These are phyloP conservation scores for Golubevia pallescens DNA, from an alignment of 1,284 basidiomycete species.

Conservation along the genomic window DNA sequence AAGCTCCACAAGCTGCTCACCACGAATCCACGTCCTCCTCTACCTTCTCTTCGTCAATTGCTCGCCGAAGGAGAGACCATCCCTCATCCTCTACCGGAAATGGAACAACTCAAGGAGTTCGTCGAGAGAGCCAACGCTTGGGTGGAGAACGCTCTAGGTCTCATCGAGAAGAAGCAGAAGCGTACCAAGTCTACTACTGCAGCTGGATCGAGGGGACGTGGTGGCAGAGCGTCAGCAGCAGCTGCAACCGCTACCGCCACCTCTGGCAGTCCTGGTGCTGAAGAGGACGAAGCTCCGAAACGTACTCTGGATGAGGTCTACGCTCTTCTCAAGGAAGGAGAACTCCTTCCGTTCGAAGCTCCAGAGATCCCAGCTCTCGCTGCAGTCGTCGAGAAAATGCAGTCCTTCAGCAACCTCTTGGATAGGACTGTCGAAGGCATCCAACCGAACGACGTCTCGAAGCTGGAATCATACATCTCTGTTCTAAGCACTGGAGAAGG, in stretches of 20 bases:
- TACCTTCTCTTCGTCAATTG: slow-evolving; percentile 78
- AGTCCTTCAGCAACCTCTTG: slow-evolving; percentile 71
- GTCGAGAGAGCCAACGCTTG: slow-evolving; percentile 81
- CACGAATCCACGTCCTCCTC: slow-evolving; percentile 71
- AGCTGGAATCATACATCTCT: slow-evolving; percentile 74
- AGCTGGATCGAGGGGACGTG: background rate
- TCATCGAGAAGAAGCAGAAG: slow-evolving; percentile 75
- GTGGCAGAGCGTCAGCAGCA: too few relatives aligned
- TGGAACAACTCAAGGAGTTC: slow-evolving; percentile 76
- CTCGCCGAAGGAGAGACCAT: slow-evolving; percentile 87
- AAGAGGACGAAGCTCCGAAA: slow-evolving; percentile 67
- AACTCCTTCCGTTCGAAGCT: slow-evolving; percentile 78
- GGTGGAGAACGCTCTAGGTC: slow-evolving; percentile 73
- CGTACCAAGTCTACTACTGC: slow-evolving; percentile 64
- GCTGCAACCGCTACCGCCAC: slow-evolving; percentile 71
- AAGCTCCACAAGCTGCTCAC: slow-evolving; percentile 75
- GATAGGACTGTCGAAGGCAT: slow-evolving; percentile 55
- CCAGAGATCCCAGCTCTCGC: slow-evolving; percentile 74
- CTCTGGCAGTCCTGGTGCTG: slow-evolving; percentile 54
- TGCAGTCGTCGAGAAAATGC: slow-evolving; percentile 72
- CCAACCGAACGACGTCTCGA: slow-evolving; percentile 54
- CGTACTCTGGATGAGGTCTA: slow-evolving; percentile 74
- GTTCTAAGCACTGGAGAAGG: slow-evolving; percentile 75
- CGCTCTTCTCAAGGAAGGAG: slow-evolving; percentile 74
- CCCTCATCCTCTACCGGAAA: slow-evolving; percentile 75